Conservation (phyloP, 2,329 filamentous ascomycete genomes). For the Penicillium sp. region DNA sequence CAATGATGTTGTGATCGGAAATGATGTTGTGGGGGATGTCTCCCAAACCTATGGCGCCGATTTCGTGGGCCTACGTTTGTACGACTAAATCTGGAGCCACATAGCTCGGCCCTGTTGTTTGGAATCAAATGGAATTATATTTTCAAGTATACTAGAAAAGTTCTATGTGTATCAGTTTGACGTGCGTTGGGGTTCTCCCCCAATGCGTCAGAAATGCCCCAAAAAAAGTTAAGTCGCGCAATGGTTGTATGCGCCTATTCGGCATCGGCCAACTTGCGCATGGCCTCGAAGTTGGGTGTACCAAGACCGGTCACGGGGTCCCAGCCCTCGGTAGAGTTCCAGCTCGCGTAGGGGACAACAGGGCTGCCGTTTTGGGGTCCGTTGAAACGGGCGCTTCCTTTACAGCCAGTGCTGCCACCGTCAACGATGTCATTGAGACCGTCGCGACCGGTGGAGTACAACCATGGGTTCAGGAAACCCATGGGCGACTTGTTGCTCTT, state of each 20-base stretch:
- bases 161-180: conserved; percentile 5
- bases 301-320: conserved; percentile 52
- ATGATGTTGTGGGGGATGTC: conserved; percentile 29
- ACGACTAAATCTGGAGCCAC: conserved; percentile 13
- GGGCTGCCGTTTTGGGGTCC: conserved; percentile 42
- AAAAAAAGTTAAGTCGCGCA: neutral
- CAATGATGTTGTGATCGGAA: conserved; percentile 40
- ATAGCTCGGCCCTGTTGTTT: too few species aligned
- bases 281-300: conserved; percentile 4
- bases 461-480: conserved; percentile 64
- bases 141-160: conserved; percentile 4
- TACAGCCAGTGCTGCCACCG: conserved; percentile 52
- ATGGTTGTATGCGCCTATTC: neutral
- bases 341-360: conserved; percentile 49
- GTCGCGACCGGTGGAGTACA: conserved; percentile 50
- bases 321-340: conserved; percentile 55
- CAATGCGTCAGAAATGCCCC: neutral
- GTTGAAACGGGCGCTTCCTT: conserved; percentile 45
- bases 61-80: conserved; percentile 39
- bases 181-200: neutral
- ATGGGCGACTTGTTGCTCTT: conserved; percentile 51
- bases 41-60: conserved; percentile 35
- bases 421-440: conserved; percentile 52
- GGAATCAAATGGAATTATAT: conserved; percentile 1
- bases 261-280: conserved; percentile 3